Evolutionary conservation across 2,329 filamentous ascomycete species (phyloP), one percentile per base, ranked within the genome.

Genomic region (Blastomyces emzantsi): DNA sequence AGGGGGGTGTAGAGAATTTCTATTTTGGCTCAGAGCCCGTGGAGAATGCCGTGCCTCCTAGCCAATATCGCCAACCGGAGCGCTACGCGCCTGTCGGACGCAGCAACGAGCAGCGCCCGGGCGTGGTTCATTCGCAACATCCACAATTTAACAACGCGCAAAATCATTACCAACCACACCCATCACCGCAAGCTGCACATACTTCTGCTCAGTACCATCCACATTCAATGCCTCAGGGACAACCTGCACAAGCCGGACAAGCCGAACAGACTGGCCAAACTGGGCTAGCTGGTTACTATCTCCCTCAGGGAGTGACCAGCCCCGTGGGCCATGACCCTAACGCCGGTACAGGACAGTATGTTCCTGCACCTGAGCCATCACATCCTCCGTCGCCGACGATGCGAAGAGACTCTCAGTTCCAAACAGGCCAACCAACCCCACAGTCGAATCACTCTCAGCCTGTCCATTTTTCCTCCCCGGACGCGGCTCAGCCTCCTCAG

Each of bases 1-100:
- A 78, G 33, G 80, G 81, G 13, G 83, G 81, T 15, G 83, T 87
- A 11, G 92, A 97, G 73, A 93, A 82, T 75, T 97, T 89, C 74
- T 97, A 97, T 74, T 90, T 86, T 17, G 85, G 85, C 45, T 88
- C 87, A 68, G 78, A 83, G 52, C 79, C 75, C 60, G 74, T 75
- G 67, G 79, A 74, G 9, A 71, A 80, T 5, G 83, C 83, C 66
- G 76, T 73, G 13, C 73, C 78, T 56, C 79, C 81, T 61, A 78
- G 81, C 22, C 75, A 78, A 47, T 87, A 79, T 33, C 74, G 78
- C 63, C 79, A 80, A 61, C 76, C 80, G 43, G 54, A 63, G 39
- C 39, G 54, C 19, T 55, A 39, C 57, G 15, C 65, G 66, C 61
- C 33, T 52, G 54, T 4, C 63, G 64, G 25, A 51, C 30, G 33